Evolutionary conservation across 257 asterid species (phyloP).

Genomic region (Nicotiana attenuata): DNA sequence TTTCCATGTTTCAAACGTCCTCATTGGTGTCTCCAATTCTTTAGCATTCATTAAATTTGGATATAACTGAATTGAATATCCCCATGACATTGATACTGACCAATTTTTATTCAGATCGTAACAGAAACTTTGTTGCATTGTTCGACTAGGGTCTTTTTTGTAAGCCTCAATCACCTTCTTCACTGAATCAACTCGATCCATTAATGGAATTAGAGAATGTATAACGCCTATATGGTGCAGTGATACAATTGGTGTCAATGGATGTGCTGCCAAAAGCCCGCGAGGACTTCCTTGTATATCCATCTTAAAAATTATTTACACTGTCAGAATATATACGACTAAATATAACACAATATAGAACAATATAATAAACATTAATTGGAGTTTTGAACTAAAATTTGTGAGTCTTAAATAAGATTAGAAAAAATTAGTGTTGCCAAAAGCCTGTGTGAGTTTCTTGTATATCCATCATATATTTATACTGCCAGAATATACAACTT

Average conservation of each 20-base stretch:
- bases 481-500: neutral
- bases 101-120: slow-evolving; percentile 50
- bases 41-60: slow-evolving; percentile 34
- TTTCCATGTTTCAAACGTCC: slow-evolving; percentile 67
- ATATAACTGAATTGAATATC: slow-evolving; percentile 60
- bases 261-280: slow-evolving; percentile 83
- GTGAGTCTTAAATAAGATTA: too few species aligned
- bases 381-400: too few species aligned
- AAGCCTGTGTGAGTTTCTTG: slow-evolving; percentile 55
- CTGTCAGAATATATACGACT: neutral
- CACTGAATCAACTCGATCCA: slow-evolving; percentile 40
- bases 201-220: slow-evolving; percentile 44
- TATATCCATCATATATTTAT: slow-evolving; percentile 44
- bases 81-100: slow-evolving; percentile 74
- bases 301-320: slow-evolving; percentile 23
- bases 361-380: too few species aligned
- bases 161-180: slow-evolving; percentile 42
- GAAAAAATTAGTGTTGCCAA: slow-evolving; percentile 34
- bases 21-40: slow-evolving; percentile 57
- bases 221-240: slow-evolving; percentile 74
- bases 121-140: slow-evolving; percentile 60
- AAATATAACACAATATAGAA: neutral
- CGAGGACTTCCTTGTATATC: slow-evolving; percentile 64
- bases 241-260: slow-evolving; percentile 68
- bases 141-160: slow-evolving; percentile 49